A percentile compares a stretch with the other conserved stretches of the same genome.
Conservation (phyloP, 2,329 filamentous ascomycete genomes). For the Capronia coronata region DNA sequence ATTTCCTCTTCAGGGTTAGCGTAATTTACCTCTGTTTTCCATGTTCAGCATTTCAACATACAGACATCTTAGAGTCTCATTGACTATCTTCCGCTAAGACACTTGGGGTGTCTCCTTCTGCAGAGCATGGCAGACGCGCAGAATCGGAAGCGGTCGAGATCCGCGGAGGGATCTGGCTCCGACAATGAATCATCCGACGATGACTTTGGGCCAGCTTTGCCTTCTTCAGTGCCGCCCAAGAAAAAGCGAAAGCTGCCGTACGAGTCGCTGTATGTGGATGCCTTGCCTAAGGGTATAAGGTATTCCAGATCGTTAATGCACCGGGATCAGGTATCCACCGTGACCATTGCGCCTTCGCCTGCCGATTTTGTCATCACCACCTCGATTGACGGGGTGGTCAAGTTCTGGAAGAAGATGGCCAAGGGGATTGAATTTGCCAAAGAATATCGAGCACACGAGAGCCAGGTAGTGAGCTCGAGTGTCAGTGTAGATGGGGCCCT, state of each 20-base stretch:
- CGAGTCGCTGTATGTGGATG: constrained; percentile 90
- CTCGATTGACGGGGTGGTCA: constrained; percentile 90
- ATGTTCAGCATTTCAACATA: background rate
- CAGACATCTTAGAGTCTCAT: too few species aligned
- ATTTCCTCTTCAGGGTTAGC: background rate
- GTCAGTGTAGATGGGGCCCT: constrained; percentile 85
- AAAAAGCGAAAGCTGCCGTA: constrained; percentile 91
- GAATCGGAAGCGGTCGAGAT: constrained; percentile 18
- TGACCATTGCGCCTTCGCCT: constrained; percentile 70
- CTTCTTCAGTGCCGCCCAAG: constrained; percentile 69
- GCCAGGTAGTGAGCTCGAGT: constrained; percentile 75
- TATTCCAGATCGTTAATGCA: constrained; percentile 99
- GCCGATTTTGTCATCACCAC: constrained; percentile 95
- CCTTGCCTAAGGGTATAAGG: constrained; percentile 69
- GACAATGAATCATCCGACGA: constrained; percentile 62
- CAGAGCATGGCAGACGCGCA: constrained; percentile 15
- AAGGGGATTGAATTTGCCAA: constrained; percentile 96
- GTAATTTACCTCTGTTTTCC: background rate
- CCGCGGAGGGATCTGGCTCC: constrained; percentile 2
- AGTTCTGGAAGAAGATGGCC: constrained; percentile 97
- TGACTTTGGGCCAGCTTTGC: constrained; percentile 88
- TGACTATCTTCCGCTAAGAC: background rate
- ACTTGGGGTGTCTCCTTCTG: background rate
- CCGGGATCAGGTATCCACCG: constrained; percentile 84
- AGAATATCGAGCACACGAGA: constrained; percentile 85